Evolutionary conservation across 495 filamentous ascomycete species (phyloP).

Genomic region (Hapsidospora chrysogenum): DNA sequence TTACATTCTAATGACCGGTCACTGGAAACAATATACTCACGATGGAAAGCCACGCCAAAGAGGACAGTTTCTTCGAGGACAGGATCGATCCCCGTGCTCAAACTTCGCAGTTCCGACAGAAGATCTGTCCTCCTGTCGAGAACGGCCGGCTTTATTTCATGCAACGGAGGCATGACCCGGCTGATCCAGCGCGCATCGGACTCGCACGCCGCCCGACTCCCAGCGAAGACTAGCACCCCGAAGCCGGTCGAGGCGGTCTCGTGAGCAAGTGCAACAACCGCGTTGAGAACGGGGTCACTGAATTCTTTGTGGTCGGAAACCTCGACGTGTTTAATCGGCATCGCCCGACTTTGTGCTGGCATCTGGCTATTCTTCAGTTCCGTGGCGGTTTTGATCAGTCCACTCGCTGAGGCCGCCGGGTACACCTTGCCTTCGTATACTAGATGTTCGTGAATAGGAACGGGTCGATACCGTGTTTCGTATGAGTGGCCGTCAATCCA

Average conservation of each 20-base stretch:
- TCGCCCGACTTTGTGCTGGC: constrained; percentile 14
- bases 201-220: constrained; percentile 49
- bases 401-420: constrained; percentile 40
- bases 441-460: constrained; percentile 60
- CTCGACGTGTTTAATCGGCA: constrained; percentile 32
- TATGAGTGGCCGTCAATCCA: constrained; percentile 63
- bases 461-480: constrained; percentile 54
- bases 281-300: constrained; percentile 45
- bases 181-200: constrained; percentile 46
- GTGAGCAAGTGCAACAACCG: constrained; percentile 49
- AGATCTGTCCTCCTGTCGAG: constrained; percentile 47
- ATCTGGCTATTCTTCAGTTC: constrained; percentile 26
- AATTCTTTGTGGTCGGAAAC: constrained; percentile 43
- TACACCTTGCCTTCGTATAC: constrained; percentile 64
- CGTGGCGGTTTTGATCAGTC: constrained; percentile 43
- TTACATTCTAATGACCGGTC: background rate
- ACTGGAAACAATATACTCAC: constrained; percentile 14
- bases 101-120: constrained; percentile 49
- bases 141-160: constrained; percentile 26
- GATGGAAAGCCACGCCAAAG: constrained; percentile 63
- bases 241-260: constrained; percentile 51
- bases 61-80: constrained; percentile 46
- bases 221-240: constrained; percentile 63
- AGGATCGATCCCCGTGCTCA: constrained; percentile 49
- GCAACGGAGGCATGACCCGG: constrained; percentile 35